phyloP scores from a whole-genome alignment of 2,329 filamentous ascomycete species.

The Claviceps arundinis region DNA sequence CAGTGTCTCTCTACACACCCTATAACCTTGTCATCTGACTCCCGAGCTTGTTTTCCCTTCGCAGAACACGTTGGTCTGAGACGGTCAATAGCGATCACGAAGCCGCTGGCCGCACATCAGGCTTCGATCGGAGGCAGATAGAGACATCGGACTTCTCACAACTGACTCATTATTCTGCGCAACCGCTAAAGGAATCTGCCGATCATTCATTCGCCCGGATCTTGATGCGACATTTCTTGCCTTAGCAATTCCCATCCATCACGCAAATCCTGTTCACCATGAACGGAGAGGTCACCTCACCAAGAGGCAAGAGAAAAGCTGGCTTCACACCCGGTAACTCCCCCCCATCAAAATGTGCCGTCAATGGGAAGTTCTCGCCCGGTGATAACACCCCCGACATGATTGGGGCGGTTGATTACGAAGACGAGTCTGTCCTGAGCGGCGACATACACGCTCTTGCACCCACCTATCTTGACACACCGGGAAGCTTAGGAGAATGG shows the following conservation, averaged over 20 bases:
- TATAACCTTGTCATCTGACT: conserved; percentile 6
- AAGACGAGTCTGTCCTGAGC: conserved; percentile 28
- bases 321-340: conserved; percentile 26
- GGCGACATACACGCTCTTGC: conserved; percentile 25
- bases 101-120: not conserved
- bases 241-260: not conserved
- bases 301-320: conserved; percentile 40
- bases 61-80: conserved; percentile 1
- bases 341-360: conserved; percentile 21
- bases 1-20: conserved; percentile 13
- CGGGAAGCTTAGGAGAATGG: conserved; percentile 54
- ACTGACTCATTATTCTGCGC: not conserved
- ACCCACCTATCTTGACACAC: conserved; percentile 23
- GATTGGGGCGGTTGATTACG: conserved; percentile 20
- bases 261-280: conserved; percentile 17
- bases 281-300: conserved; percentile 28
- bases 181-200: not conserved
- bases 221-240: conserved; percentile 5
- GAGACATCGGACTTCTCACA: not conserved
- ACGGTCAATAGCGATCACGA: not conserved
- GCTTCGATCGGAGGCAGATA: not conserved
- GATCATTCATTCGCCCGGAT: not conserved
- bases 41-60: conserved; percentile 2
- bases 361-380: conserved; percentile 36
- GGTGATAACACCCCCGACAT: conserved; percentile 36